A percentile compares a stretch with the other conserved stretches of the same genome.
Evolutionary conservation across 179 eudicot genomes (phyloP).

Genomic region (Corrigiola litoralis): DNA sequence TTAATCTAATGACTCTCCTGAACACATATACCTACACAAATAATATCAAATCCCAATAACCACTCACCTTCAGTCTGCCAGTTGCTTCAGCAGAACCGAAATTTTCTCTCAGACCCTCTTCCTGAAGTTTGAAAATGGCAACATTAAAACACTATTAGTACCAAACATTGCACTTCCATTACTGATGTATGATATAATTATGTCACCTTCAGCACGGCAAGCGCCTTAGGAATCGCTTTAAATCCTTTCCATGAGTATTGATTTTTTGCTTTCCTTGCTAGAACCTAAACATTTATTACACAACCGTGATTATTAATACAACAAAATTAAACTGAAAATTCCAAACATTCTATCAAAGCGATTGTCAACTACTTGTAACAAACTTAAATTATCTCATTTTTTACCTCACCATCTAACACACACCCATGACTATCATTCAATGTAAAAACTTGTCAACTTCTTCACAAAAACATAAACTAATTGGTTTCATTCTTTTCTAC

Average conservation of each 20-base stretch:
- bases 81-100: conserved; percentile 27
- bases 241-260: conserved; percentile 83
- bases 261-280: conserved; percentile 74
- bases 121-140: conserved; percentile 32
- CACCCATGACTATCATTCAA: too few relatives aligned
- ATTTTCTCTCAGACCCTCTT: conserved; percentile 68
- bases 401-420: too few relatives aligned
- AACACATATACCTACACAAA: neutral
- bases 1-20: neutral
- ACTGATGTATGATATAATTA: neutral
- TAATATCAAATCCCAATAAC: neutral
- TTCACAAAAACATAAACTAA: too few relatives aligned
- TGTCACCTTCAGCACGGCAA: conserved; percentile 61
- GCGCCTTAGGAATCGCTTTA: conserved; percentile 61
- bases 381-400: too few relatives aligned
- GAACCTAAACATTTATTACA: conserved; percentile 40
- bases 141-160: neutral
- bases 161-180: neutral
- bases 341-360: too few relatives aligned
- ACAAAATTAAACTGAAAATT: neutral
- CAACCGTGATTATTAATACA: neutral
- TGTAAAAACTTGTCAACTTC: too few relatives aligned
- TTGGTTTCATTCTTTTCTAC: too few relatives aligned
- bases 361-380: too few relatives aligned
- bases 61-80: conserved; percentile 42